A percentile compares a stretch with the other conserved stretches of the same genome.
phyloP scores from a whole-genome alignment of 2,329 filamentous ascomycete species.

The Ophiostoma fasciatum region DNA sequence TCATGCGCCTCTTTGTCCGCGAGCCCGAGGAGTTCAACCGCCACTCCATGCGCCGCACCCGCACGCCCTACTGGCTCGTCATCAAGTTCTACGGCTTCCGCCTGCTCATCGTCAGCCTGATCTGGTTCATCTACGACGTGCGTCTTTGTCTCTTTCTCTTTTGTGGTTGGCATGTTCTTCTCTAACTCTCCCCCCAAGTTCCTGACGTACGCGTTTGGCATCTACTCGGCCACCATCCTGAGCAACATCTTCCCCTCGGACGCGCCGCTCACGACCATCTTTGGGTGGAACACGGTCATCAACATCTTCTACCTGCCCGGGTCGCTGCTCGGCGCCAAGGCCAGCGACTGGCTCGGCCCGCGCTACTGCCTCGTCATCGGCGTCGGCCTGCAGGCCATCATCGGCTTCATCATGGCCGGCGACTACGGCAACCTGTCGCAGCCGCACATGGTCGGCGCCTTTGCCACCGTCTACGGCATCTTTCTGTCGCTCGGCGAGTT shows the following conservation, averaged over 20 bases:
- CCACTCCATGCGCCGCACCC: conserved; percentile 49
- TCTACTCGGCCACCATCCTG: conserved; percentile 69
- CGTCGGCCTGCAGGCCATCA: conserved; percentile 55
- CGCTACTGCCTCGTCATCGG: conserved; percentile 58
- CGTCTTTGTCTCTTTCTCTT: not conserved
- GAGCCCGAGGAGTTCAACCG: conserved; percentile 66
- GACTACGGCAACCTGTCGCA: conserved; percentile 57
- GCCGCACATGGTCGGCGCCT: conserved; percentile 52
- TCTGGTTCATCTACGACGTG: conserved; percentile 72
- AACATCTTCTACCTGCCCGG: conserved; percentile 84
- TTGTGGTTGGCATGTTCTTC: no score
- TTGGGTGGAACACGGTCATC: conserved; percentile 81
- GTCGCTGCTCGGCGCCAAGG: conserved; percentile 59
- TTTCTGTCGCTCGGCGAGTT: conserved; percentile 68
- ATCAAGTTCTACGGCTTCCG: conserved; percentile 59
- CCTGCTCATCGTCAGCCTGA: conserved; percentile 51
- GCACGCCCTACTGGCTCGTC: conserved; percentile 40
- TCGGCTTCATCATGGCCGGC: conserved; percentile 83
- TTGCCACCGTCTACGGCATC: conserved; percentile 66
- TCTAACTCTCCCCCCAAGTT: conserved; percentile 29
- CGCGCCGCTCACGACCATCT: conserved; percentile 56
- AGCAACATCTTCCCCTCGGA: conserved; percentile 42
- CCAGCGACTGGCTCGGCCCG: conserved; percentile 67
- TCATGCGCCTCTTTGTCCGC: conserved; percentile 55
- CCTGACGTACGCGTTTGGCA: conserved; percentile 68